Evolutionary conservation across 768 basidiomycete genomes (phyloP).

Genomic region (Glaciozyma martinii): DNA sequence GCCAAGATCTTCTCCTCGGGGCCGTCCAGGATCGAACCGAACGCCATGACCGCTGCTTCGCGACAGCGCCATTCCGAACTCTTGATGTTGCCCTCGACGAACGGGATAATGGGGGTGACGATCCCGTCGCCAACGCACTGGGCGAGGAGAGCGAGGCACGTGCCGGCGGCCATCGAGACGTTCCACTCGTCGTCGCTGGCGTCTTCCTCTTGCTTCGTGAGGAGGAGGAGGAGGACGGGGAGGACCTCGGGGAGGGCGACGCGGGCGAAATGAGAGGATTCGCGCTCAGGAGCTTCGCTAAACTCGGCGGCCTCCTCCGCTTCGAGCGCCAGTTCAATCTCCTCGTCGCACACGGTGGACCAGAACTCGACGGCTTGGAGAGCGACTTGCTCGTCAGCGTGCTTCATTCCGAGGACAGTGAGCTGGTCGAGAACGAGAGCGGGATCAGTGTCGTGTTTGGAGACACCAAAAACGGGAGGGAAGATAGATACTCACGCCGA

Average conservation of each 20-base stretch:
- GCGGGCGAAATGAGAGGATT: slow-evolving; percentile 86
- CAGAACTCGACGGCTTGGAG: slow-evolving; percentile 98
- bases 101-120: slow-evolving; percentile 87
- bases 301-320: slow-evolving; percentile 88
- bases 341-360: slow-evolving; percentile 98
- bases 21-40: slow-evolving; percentile 93
- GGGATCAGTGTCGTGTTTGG: slow-evolving; percentile 4
- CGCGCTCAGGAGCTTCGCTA: slow-evolving; percentile 69
- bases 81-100: slow-evolving; percentile 94
- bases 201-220: slow-evolving; percentile 90
- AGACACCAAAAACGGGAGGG: not conserved
- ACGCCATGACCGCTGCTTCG: slow-evolving; percentile 97
- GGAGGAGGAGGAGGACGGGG: slow-evolving; percentile 76
- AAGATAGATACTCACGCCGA: slow-evolving; percentile 59
- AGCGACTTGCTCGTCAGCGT: slow-evolving; percentile 78
- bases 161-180: slow-evolving; percentile 91
- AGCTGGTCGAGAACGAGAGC: slow-evolving; percentile 48
- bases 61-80: slow-evolving; percentile 85
- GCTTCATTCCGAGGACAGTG: slow-evolving; percentile 96
- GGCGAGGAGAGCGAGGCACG: slow-evolving; percentile 78
- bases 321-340: slow-evolving; percentile 82
- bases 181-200: slow-evolving; percentile 99
- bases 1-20: slow-evolving; percentile 79
- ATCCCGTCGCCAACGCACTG: slow-evolving; percentile 83
- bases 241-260: slow-evolving; percentile 89